Base-by-base conservation (phyloP, 108 stramenopile genomes). In the Fragilariopsis cylindrus region DNA sequence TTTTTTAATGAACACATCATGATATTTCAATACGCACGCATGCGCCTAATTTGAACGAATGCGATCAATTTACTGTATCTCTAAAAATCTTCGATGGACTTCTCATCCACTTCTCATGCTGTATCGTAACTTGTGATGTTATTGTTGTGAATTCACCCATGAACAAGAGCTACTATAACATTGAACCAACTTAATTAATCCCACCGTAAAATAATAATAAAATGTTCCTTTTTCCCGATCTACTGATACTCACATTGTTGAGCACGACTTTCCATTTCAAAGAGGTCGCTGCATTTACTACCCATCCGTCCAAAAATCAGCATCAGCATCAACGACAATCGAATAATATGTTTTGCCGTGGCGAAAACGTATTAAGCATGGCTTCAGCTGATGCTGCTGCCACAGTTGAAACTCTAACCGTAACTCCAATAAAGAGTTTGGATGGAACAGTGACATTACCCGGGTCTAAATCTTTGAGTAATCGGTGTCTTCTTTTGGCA, bases 401-500 rank as follows among this genome's bases (percentile, higher is more conserved):
- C 4, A 49, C 64, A 30, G 66, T 47, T 7, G 82, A 92, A 48
- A 83, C 87, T 43, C 81, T 92, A 19, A 94, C 91, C 43, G 87
- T 94, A 3, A 80, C 80, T 4, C 91, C 93, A 48, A 92, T 94
- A 76, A 80, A 79, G 46, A 81, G 82, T 60, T 78, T 94, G 69
- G 90, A 90, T 58, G 97, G 97, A 1, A 93, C 89, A 7, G 94
- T 97, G 7, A 96, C 92, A 57, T 88, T 98, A 5, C 97, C 98
- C 15, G 96, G 97, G 39, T 93, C 93, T 52, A 97, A 98, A 75
- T 96, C 96, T 11, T 77, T 98, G 55, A 91, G 92, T 72, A 99
- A 99, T 69, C 89, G 95, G 4, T 93, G 92, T 65, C 87, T 93
- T 43, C 81, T 92, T 30, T 71, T 94, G 39, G 90, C 95, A 15